Evolutionary conservation across 1,284 basidiomycete genomes (phyloP), one percentile per base, ranked within the genome.

Genomic region (Kalmanozyma brasiliensis): DNA sequence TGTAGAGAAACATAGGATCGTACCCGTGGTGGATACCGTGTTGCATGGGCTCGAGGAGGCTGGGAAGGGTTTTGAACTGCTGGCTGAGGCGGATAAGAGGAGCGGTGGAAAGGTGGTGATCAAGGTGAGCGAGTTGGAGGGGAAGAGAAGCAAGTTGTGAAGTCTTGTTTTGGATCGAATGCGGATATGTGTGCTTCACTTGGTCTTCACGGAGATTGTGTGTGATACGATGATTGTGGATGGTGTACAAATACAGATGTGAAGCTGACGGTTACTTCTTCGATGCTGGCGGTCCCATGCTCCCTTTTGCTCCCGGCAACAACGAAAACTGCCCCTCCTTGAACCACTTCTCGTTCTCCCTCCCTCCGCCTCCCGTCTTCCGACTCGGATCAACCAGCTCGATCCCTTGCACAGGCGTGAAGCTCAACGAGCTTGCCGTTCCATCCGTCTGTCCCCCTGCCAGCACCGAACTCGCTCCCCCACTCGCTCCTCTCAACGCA

Each of bases 371-470:
- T 19, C 32, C 5, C 52, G 69, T 76, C 42, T 70, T 76, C 42
- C 63, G 74, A 38, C 60, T 80, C 26, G 84, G 84, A 58, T 84
- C 83, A 19, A 83, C 80, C 42, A 84, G 68, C 55, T 84, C 84
- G 57, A 84, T 79, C 34, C 74, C 95, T 88, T 98, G 95, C 7
- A 94, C 91, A 9, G 95, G 95, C 6, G 95, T 98, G 61, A 98
- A 95, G 9, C 91, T 91, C 58, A 98, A 84, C 22, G 92, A 94
- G 0, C 94, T 96, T 2, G 92, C 90, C 3, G 91, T 94, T 40
- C 95, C 95, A 52, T 69, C 60, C 35, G 43, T 24, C 30, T 9
- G 9, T 0, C 34, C 33, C 17, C 45, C 45, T 4, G 35, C 42
- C 26, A 49, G 17, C 16, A 47, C 43, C 11, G 59, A 94, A 86